These are phyloP conservation scores for Persicaria maculosa DNA, from an alignment of 148 eudicot species.

Conservation along the genomic window DNA sequence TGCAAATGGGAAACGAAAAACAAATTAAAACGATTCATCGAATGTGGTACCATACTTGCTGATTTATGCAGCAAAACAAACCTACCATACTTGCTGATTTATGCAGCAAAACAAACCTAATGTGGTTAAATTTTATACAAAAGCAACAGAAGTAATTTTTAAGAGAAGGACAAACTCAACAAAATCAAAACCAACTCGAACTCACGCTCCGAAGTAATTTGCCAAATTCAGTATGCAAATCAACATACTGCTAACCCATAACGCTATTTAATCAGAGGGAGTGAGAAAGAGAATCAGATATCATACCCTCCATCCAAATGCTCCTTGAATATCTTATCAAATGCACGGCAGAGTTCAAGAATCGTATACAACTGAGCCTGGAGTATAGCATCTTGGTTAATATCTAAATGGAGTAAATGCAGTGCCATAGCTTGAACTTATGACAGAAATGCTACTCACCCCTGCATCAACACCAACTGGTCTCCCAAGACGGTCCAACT, in stretches of 20 bases:
- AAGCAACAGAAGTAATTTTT: not conserved
- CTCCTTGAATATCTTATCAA: constrained; percentile 67
- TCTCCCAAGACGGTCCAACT: constrained; percentile 43
- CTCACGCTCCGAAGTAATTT: not conserved
- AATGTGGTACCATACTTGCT: not conserved
- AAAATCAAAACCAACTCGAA: not conserved
- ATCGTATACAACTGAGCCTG: constrained; percentile 77
- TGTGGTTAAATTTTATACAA: not conserved
- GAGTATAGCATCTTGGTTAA: constrained; percentile 9
- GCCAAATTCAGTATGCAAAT: not conserved
- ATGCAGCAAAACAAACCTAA: not conserved
- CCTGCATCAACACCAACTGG: constrained; percentile 51
- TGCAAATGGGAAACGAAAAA: not conserved
- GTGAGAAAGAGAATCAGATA: not conserved
- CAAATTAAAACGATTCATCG: not conserved
- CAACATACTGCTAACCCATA: not conserved
- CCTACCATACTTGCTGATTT: not conserved
- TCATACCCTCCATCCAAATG: constrained; percentile 88
- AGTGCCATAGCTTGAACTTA: constrained; percentile 6
- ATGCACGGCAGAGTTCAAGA: constrained; percentile 83
- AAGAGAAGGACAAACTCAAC: not conserved
- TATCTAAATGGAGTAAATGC: not conserved
- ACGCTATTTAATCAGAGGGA: not conserved
- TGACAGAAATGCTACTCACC: constrained; percentile 26
- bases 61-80: not conserved